Evolutionary conservation across 805 yeast species (phyloP).

Genomic region (Starmera amethionina): DNA sequence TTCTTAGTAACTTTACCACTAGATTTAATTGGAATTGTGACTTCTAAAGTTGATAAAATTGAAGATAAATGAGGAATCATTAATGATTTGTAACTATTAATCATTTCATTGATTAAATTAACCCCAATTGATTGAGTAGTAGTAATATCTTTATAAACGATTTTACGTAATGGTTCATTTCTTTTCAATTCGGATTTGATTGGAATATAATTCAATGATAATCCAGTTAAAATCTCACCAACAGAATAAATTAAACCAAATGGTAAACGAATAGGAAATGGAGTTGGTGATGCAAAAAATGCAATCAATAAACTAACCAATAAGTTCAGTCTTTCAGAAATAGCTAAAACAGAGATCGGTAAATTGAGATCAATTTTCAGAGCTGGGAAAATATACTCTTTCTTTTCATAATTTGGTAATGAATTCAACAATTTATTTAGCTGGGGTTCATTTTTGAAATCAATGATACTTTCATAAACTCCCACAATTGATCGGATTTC

Average conservation of each 20-base stretch:
- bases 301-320: constrained; percentile 36
- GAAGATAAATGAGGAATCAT: constrained; percentile 37
- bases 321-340: constrained; percentile 40
- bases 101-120: constrained; percentile 24
- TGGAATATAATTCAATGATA: constrained; percentile 45
- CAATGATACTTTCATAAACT: constrained; percentile 52
- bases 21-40: constrained; percentile 43
- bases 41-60: constrained; percentile 47
- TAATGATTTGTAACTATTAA: constrained; percentile 20
- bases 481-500: constrained; percentile 46
- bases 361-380: constrained; percentile 51
- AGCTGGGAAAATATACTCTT: constrained; percentile 30
- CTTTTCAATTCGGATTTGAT: constrained; percentile 48
- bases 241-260: constrained; percentile 45
- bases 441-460: constrained; percentile 46
- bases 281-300: constrained; percentile 42
- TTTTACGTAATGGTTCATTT: constrained; percentile 36
- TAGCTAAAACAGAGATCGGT: constrained; percentile 38
- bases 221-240: constrained; percentile 43
- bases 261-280: constrained; percentile 49
- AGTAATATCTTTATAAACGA: constrained; percentile 33
- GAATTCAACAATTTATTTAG: constrained; percentile 27
- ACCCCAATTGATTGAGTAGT: constrained; percentile 38
- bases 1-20: constrained; percentile 14
- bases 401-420: constrained; percentile 25